Conservation (phyloP, 257 asterid species). For the Solanum paucissectum region DNA sequence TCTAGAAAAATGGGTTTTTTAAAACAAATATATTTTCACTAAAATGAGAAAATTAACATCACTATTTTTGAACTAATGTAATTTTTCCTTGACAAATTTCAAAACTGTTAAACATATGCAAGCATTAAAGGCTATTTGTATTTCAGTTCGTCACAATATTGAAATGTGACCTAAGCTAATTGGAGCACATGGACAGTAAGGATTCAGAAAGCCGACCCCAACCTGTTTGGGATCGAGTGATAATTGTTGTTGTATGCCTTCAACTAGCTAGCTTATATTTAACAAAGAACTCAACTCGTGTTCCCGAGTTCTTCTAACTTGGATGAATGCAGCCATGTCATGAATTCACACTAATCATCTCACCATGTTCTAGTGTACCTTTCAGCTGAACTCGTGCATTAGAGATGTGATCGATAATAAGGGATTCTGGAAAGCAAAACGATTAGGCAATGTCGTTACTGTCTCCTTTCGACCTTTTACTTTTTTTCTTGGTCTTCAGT, state of each 20-base stretch:
- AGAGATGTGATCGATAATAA: not conserved
- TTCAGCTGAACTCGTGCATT: not conserved
- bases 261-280: not conserved
- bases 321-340: not conserved
- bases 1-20: not conserved
- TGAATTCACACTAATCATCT: not conserved
- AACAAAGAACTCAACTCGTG: not conserved
- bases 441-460: not conserved
- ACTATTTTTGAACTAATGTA: not conserved
- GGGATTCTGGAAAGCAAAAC: not conserved
- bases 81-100: not conserved
- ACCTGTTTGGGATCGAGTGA: not conserved
- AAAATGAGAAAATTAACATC: not conserved
- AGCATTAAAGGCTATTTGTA: not conserved
- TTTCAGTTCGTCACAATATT: not conserved
- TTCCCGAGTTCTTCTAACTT: not conserved
- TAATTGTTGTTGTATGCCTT: not conserved
- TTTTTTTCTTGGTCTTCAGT: conserved; percentile 28
- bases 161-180: not conserved
- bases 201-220: not conserved
- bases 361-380: not conserved
- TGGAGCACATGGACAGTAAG: not conserved
- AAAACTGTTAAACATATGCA: not conserved
- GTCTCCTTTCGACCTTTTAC: conserved; percentile 10
- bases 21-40: not conserved